Percentiles rank a stretch among this genome's conserved stretches.
These are phyloP conservation scores for Cinchona pubescens DNA, from an alignment of 257 asterid genomes.

Conservation along the genomic window DNA sequence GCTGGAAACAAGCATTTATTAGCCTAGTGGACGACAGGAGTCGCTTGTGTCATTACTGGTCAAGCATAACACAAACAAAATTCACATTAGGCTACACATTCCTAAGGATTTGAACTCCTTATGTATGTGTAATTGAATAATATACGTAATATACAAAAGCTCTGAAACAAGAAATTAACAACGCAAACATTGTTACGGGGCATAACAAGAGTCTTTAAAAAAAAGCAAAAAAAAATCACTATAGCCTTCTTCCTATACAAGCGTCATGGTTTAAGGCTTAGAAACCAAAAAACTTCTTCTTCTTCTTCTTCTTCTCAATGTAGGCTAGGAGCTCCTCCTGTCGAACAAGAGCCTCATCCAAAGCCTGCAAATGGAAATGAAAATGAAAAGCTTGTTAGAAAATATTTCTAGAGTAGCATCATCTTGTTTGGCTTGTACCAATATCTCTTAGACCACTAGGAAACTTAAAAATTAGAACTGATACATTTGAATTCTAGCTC, in stretches of 20 bases:
- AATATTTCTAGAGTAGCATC: not conserved
- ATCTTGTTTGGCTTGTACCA: not conserved
- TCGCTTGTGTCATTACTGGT: not conserved
- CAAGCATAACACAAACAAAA: not conserved
- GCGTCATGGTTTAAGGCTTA: conserved; percentile 17
- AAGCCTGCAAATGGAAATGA: conserved; percentile 43
- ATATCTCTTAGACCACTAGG: not conserved
- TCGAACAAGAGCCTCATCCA: conserved; percentile 60
- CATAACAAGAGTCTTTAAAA: not conserved
- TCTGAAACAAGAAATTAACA: conserved; percentile 5
- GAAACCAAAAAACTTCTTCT: conserved; percentile 81
- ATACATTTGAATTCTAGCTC: not conserved
- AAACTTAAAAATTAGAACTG: not conserved
- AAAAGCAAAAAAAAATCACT: not conserved
- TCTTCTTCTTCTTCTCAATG: conserved; percentile 84
- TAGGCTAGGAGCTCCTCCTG: conserved; percentile 72
- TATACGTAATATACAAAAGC: conserved; percentile 16
- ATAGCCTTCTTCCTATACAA: conserved; percentile 5
- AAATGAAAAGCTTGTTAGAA: no score
- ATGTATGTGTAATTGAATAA: not conserved
- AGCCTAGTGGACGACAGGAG: not conserved
- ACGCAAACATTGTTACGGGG: conserved; percentile 15
- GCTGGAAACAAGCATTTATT: not conserved
- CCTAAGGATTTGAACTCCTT: not conserved
- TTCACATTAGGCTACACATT: not conserved